Base-by-base conservation (phyloP, 164 flowering plant species). In the Liriodendron chinense region DNA sequence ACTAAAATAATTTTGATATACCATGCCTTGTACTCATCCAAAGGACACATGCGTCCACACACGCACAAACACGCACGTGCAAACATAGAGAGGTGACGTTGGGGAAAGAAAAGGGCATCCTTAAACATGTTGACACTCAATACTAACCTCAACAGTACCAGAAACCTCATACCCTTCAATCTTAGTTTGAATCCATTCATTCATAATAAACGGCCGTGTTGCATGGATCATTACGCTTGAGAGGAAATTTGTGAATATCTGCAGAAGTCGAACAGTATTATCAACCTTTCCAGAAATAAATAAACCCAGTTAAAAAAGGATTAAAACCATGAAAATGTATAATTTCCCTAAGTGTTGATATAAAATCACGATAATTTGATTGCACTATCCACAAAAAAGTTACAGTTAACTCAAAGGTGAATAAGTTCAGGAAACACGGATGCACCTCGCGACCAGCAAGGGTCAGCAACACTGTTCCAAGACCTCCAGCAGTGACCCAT, bases 391-490 rank as follows among this genome's bases (percentile, higher is more conserved):
- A 13, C 18, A 12, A 56, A 56, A 56, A 56, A 12, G 18, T 56
- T 56, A 5, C 24, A 26, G 67, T 64, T 23, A n/a, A 64, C 23
- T 5, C 22, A 64, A 64, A 64, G 28, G 9, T 21, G 67, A 34
- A 34, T 3, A 34, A 34, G 43, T 34, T 34, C 43, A 34, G 43
- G 43, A 34, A 4, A 34, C 43, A 4, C 43, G 4, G 9, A 63
- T 48, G 70, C 77, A 96, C 99, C 98, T 96, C 99, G 69, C 99
- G 97, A 69, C 99, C 99, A 82, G 98, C 94, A 79, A 96, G 98
- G 47, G 99, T 96, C 77, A 96, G 87, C 86, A 96, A 82, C 47
- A 96, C 99, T 43, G 99, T 94, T 59, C 99, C 99, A 78, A 96
- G 92, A 80, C 99, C 97, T 57, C 99, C 99, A 68, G 99, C 99